These are phyloP conservation scores for Trypanosoma brucei DNA, from an alignment of 208 protist species.

Conservation along the genomic window DNA sequence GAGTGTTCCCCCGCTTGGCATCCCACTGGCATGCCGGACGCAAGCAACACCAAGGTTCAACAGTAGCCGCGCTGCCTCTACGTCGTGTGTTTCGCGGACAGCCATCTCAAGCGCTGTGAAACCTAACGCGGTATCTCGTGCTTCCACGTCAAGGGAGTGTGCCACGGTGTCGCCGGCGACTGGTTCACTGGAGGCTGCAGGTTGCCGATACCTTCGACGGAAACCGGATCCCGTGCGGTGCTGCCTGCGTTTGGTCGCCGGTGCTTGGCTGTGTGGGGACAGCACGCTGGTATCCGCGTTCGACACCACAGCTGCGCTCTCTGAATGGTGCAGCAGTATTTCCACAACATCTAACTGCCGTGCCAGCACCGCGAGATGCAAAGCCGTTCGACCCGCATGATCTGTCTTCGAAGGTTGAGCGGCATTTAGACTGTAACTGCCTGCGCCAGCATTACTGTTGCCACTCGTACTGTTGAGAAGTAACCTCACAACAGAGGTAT, in stretches of 20 bases:
- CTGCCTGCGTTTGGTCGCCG: neutral
- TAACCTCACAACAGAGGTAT: constrained; percentile 43
- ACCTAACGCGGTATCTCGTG: constrained; percentile 33
- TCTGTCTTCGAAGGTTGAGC: constrained; percentile 44
- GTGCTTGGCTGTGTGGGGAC: neutral
- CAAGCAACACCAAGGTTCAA: constrained; percentile 45
- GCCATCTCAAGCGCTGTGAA: constrained; percentile 71
- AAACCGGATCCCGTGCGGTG: neutral
- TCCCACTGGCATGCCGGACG: constrained; percentile 36
- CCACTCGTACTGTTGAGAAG: constrained; percentile 25
- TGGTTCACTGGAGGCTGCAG: constrained; percentile 2
- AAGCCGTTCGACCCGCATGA: constrained; percentile 49
- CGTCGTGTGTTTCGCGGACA: constrained; percentile 26
- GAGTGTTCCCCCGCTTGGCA: constrained; percentile 47
- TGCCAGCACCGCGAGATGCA: constrained; percentile 69
- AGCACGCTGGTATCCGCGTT: neutral
- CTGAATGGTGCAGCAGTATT: constrained; percentile 49
- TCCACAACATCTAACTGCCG: constrained; percentile 37
- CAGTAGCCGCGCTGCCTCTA: constrained; percentile 34
- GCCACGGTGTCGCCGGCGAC: constrained; percentile 2
- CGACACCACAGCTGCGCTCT: neutral
- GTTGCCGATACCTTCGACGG: constrained; percentile 2
- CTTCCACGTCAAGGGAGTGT: constrained; percentile 49
- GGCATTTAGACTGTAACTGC: constrained; percentile 1
- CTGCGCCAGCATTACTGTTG: neutral